Conservation (phyloP, 139 green algal genomes). For the Chlamydomonas eustigma region DNA sequence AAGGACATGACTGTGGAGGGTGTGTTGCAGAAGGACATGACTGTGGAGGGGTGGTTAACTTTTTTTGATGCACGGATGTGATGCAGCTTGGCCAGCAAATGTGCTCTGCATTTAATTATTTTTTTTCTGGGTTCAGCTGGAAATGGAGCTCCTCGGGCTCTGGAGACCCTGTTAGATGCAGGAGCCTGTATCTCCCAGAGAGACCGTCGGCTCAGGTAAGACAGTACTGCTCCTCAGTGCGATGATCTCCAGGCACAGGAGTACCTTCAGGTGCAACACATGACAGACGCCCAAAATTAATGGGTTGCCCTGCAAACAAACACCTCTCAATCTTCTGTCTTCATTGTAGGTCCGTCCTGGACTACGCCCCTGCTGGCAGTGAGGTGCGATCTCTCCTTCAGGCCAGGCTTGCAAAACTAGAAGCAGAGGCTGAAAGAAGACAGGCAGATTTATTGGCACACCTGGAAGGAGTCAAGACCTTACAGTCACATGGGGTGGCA, state of each 20-base stretch:
- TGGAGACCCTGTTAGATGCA: conserved; percentile 26
- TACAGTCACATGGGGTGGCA: background rate
- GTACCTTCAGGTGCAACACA: too few relatives aligned
- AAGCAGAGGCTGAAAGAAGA: conserved; percentile 25
- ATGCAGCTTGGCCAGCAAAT: background rate
- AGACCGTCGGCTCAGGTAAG: conserved; percentile 29
- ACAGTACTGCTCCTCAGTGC: too few relatives aligned
- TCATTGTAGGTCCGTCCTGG: conserved; percentile 49
- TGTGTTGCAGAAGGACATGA: too few relatives aligned
- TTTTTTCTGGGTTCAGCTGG: conserved; percentile 12
- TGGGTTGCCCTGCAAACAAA: background rate
- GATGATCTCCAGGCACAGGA: too few relatives aligned
- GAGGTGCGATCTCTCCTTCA: conserved; percentile 23
- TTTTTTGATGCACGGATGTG: too few relatives aligned
- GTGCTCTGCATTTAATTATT: background rate
- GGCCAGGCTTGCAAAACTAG: conserved; percentile 33
- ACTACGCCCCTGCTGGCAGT: conserved; percentile 53
- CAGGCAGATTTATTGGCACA: conserved; percentile 54
- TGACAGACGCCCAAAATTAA: background rate
- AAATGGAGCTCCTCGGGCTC: conserved; percentile 41
- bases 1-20: too few relatives aligned
- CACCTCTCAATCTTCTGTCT: background rate
- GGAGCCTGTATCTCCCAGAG: conserved; percentile 35
- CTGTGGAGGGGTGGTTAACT: too few relatives aligned
- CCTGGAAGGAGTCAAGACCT: background rate